Evolutionary conservation across 495 filamentous ascomycete genomes (phyloP).

Genomic region (Venustampulla echinocandica): DNA sequence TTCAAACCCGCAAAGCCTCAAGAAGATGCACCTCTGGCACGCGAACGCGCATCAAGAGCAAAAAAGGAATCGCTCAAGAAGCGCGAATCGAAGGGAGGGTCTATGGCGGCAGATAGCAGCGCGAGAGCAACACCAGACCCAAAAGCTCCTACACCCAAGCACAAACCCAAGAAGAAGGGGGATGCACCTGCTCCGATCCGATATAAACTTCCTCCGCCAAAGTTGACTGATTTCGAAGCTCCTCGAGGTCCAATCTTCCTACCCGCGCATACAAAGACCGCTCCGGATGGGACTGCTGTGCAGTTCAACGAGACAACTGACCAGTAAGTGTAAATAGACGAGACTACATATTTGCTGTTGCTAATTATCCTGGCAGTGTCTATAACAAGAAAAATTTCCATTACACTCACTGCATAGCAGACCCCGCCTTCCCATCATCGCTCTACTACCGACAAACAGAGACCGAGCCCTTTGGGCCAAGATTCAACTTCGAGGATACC

Average conservation of each 20-base stretch:
- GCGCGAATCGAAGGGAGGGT: conserved; percentile 53
- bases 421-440: conserved; percentile 74
- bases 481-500: conserved; percentile 87
- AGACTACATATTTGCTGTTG: background rate
- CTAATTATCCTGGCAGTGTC: conserved; percentile 42
- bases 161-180: conserved; percentile 42
- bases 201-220: conserved; percentile 51
- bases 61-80: conserved; percentile 73
- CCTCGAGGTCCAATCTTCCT: conserved; percentile 46
- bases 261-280: conserved; percentile 36
- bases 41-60: conserved; percentile 37
- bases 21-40: conserved; percentile 26
- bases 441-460: conserved; percentile 88
- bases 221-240: conserved; percentile 49
- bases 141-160: conserved; percentile 28
- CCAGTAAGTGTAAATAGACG: conserved; percentile 39
- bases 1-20: conserved; percentile 20
- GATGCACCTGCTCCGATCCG: conserved; percentile 36
- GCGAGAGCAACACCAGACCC: conserved; percentile 46
- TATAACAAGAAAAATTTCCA: conserved; percentile 86
- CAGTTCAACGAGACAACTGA: conserved; percentile 56
- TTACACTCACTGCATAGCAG: conserved; percentile 86
- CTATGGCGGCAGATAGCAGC: conserved; percentile 37
- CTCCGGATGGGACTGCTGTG: conserved; percentile 36
- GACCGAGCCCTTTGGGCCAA: conserved; percentile 65